Conservation (phyloP, 2,329 filamentous ascomycete species). For the Aureobasidium uvarum region DNA sequence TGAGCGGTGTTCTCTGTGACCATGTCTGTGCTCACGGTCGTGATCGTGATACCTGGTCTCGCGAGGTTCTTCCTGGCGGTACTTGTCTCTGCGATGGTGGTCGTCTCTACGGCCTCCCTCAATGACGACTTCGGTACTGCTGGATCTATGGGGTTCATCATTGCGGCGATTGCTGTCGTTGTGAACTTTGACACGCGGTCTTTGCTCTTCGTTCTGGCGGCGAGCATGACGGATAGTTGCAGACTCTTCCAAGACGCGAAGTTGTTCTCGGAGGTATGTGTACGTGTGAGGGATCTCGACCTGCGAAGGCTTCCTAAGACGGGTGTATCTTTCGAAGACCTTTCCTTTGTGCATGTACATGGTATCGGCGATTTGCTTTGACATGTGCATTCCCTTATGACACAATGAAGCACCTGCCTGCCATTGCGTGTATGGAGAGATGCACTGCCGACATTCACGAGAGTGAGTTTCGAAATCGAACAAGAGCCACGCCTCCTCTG, state of each 20-base stretch:
- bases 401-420: constrained; percentile 44
- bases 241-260: constrained; percentile 14
- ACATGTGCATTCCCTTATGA: constrained; percentile 45
- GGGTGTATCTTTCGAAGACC: constrained; percentile 31
- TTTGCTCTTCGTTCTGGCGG: background rate
- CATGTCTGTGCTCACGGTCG: background rate
- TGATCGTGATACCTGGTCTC: background rate
- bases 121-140: constrained; percentile 16
- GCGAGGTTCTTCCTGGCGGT: constrained; percentile 9
- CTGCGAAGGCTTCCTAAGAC: constrained; percentile 44
- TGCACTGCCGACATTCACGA: constrained; percentile 46
- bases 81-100: constrained; percentile 4
- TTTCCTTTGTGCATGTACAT: constrained; percentile 43
- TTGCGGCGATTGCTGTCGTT: background rate
- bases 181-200: constrained; percentile 10
- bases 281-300: constrained; percentile 48
- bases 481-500: constrained; percentile 47
- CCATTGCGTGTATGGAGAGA: constrained; percentile 46
- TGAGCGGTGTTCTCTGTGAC: background rate
- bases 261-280: constrained; percentile 26
- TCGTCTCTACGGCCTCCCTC: background rate
- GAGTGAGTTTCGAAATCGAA: constrained; percentile 52
- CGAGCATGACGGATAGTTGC: background rate
- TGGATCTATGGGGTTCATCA: constrained; percentile 1
- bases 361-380: constrained; percentile 46